Conservation (phyloP, 148 eudicot genomes). For the Persicaria maculosa region DNA sequence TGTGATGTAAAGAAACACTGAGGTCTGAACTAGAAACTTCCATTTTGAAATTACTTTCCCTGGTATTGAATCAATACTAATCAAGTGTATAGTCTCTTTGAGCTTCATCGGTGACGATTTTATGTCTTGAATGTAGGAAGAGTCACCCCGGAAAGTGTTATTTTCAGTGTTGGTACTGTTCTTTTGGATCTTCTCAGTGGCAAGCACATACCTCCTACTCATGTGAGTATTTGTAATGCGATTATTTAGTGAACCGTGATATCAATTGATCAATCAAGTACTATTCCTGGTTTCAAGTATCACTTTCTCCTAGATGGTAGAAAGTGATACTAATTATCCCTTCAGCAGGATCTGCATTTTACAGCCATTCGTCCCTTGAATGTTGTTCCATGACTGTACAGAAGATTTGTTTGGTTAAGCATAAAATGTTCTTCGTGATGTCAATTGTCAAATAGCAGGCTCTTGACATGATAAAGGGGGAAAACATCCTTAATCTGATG, state of each 20-base stretch:
- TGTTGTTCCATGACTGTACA: background rate
- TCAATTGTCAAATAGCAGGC: conserved; percentile 49
- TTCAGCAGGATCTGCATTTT: background rate
- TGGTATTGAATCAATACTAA: background rate
- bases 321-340: background rate
- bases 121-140: conserved; percentile 42
- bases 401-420: background rate
- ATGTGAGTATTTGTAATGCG: conserved; percentile 41
- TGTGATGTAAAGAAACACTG: background rate
- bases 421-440: background rate
- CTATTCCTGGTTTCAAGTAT: background rate
- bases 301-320: background rate
- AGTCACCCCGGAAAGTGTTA: conserved; percentile 79
- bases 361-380: background rate
- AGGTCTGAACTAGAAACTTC: background rate
- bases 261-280: background rate
- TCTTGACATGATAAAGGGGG: conserved; percentile 88
- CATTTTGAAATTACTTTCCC: background rate
- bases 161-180: conserved; percentile 82
- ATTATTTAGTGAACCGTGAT: background rate
- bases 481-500: conserved; percentile 66
- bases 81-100: background rate
- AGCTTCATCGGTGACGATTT: background rate
- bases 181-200: conserved; percentile 88
- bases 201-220: conserved; percentile 88